Evolutionary conservation across 441 rosid genomes (phyloP), one percentile per base, ranked within the genome.

Genomic region (Populus tomentosa): DNA sequence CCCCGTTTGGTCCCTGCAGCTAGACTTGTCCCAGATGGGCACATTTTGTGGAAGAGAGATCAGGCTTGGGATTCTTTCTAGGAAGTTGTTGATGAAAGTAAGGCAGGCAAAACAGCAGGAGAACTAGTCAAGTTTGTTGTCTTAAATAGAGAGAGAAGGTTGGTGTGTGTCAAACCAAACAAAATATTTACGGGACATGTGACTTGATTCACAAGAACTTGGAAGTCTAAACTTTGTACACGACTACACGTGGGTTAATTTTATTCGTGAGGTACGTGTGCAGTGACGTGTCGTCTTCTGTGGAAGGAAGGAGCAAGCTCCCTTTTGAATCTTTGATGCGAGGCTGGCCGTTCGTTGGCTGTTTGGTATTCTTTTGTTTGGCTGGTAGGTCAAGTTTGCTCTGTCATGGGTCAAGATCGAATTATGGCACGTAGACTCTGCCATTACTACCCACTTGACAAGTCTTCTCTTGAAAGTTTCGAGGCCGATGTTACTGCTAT

Each of bases 21-120:
- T 13, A 70, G 32, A 77, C 62, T 83, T 26, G 85, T 88, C 0
- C 83, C 93, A 1, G 89, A 88, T 3, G 96, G 98, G 77, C 97
- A 93, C 98, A 90, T 92, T 32, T 40, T 1, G 14, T 5, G 5
- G 14, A 10, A 42, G 50, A 42, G 14, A 42, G 50, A 10, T 53
- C 21, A 5, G 61, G 61, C 61, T 18, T 6, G 61, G 61, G n/a
- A 6, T 53, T 53, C 7, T 53, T 53, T 16, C 61, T 53, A 5
- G 6, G 61, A 18, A 53, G 21, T 2, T 53, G 61, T 14, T 5
- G 61, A 18, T 53, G 61, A 53, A 18, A 53, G 0, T 2, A 53
- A 5, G n/a, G 61, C 7, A 46, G 56, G 18, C 56, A 2, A 13
- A 13, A 18, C 61, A 53, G 6, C 2, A 16, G 8, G 61, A 53